Evolutionary conservation across 306 rosid species (phyloP), one percentile per base, ranked within the genome.

Genomic region (Prunus padus): DNA sequence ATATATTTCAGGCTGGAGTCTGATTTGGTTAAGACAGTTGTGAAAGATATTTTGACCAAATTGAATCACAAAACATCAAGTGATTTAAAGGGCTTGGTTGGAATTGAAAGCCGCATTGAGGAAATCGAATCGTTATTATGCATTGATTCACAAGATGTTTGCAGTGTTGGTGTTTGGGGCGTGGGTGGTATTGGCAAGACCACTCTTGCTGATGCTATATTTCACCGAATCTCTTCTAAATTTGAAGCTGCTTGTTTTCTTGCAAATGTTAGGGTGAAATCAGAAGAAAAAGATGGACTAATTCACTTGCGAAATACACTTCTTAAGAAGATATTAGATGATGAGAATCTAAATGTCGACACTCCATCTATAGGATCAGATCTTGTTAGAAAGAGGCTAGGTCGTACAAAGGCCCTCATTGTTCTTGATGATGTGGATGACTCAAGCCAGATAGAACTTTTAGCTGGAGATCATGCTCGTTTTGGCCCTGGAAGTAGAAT

Each of bases 391-490:
- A 8, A 11, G 19, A 56, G 63, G 61, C 20, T 79, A 1, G 22
- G 54, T 7, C 33, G 4, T 22, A 18, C 40, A 15, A 72, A 33
- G 18, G 69, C 16, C 59, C 69, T 79, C 2, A 45, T 33, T 33
- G 42, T 33, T 33, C 42, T 33, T 73, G 83, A 80, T 30, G 83
- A 67, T 16, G 28, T 80, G 20, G 11, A 74, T 8, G 3, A 80
- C n/a, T 8, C 40, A 11, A 49, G 60, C 37, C 79, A 80, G 14
- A 8, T 80, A 37, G 23, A 45, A 1, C 3, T 44, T 46, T 19
- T 80, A 11, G 75, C 59, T 0, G 79, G 83, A 1, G 8, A 45
- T 3, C 33, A 13, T 0, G 69, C 33, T 23, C 45, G 23, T 14
- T 74, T 80, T n/a, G 71, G 65, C 5, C 5, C 18, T 0, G 63